phyloP scores from a whole-genome alignment of 148 eudicot species.

The Polygonum maritimum region DNA sequence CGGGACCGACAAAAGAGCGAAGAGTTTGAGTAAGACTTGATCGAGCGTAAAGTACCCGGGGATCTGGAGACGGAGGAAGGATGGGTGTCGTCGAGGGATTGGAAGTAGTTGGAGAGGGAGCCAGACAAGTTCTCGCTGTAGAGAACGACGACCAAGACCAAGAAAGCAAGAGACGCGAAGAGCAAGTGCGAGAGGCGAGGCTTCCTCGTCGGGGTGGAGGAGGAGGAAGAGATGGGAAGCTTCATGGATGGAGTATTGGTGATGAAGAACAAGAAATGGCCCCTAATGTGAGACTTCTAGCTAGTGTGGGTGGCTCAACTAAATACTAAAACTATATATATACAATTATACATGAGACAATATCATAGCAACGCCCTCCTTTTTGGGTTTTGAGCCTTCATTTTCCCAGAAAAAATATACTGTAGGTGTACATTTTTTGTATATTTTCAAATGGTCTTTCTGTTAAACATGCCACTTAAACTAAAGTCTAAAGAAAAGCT shows the following conservation, averaged over 20 bases:
- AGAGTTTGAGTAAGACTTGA: no score
- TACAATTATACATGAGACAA: no score
- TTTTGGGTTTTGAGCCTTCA: no score
- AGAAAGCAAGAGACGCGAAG: conserved; percentile 33
- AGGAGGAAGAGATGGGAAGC: conserved; percentile 28
- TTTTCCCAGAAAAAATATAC: no score
- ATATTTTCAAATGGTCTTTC: no score
- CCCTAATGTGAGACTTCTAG: no score
- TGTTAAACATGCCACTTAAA: no score
- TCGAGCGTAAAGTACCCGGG: background rate
- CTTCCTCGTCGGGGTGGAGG: conserved; percentile 28
- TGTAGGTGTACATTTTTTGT: no score
- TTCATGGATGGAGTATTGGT: conserved; percentile 28
- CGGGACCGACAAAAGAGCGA: background rate
- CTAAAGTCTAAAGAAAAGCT: no score
- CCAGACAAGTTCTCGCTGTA: conserved; percentile 63
- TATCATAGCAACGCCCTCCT: no score
- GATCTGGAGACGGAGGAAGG: background rate
- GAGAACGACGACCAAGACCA: conserved; percentile 40
- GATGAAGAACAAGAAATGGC: background rate
- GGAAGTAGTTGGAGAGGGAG: conserved; percentile 22
- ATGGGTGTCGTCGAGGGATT: background rate
- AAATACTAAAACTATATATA: background rate
- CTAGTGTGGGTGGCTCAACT: background rate
- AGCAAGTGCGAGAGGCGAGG: conserved; percentile 26